A percentile compares a stretch with the other conserved stretches of the same genome.
Conservation (phyloP, 345 rosid genomes). For the Eutrema heterophyllum region DNA sequence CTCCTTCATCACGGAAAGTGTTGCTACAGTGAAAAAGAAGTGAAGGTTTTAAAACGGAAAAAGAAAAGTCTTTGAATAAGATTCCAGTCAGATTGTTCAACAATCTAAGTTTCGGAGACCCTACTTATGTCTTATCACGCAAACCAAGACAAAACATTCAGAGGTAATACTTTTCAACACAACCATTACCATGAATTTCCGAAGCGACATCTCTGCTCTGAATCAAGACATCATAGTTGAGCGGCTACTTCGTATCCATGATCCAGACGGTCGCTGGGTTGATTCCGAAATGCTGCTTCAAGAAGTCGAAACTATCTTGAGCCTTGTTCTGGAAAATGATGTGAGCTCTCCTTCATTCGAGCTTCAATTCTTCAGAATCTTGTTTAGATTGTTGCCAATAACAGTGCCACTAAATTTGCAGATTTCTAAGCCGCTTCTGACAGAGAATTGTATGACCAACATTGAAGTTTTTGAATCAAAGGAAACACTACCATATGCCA, state of each 20-base stretch:
- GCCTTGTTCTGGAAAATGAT: slow-evolving; percentile 35
- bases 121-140: slow-evolving; percentile 21
- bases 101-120: slow-evolving; percentile 20
- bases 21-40: slow-evolving; percentile 3
- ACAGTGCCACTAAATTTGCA: slow-evolving; percentile 27
- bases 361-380: slow-evolving; percentile 3
- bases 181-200: slow-evolving; percentile 15
- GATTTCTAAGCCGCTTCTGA: slow-evolving; percentile 27
- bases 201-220: slow-evolving; percentile 17
- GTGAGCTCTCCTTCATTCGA: slow-evolving; percentile 9
- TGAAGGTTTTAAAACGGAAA: neutral
- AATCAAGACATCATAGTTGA: slow-evolving; percentile 48
- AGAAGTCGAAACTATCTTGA: slow-evolving; percentile 53
- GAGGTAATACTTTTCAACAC: neutral
- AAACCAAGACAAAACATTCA: neutral
- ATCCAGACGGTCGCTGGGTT: slow-evolving; percentile 63
- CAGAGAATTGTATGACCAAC: slow-evolving; percentile 19
- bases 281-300: slow-evolving; percentile 57
- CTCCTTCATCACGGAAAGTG: neutral
- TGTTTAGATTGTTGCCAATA: neutral
- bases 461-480: slow-evolving; percentile 42
- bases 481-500: slow-evolving; percentile 42
- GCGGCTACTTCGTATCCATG: slow-evolving; percentile 60
- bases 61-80: slow-evolving; percentile 25
- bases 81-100: slow-evolving; percentile 28